Percentiles rank a stretch among this genome's conserved stretches.
phyloP scores from a whole-genome alignment of 192 early-diverging fungal species.

The Helicostylum pulchrum region DNA sequence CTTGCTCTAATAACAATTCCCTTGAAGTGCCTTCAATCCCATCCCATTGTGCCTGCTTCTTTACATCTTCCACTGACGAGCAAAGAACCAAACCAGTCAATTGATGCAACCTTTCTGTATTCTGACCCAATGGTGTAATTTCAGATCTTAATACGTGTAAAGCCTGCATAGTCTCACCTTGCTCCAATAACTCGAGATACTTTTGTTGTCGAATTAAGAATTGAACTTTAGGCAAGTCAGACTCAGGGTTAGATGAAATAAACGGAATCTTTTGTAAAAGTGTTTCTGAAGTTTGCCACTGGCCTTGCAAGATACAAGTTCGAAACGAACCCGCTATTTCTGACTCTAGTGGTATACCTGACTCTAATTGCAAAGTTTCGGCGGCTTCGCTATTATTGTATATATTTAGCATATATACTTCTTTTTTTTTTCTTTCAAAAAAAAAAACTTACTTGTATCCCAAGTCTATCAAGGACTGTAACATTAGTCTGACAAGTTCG shows the following conservation, averaged over 20 bases:
- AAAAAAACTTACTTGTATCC: conserved; percentile 63
- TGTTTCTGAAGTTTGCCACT: conserved; percentile 69
- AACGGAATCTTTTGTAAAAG: conserved; percentile 47
- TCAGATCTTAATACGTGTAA: conserved; percentile 77
- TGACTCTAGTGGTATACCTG: conserved; percentile 75
- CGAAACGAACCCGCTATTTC: conserved; percentile 68
- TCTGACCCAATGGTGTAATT: conserved; percentile 66
- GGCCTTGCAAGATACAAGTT: conserved; percentile 65
- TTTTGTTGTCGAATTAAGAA: conserved; percentile 89
- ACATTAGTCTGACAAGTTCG: conserved; percentile 85
- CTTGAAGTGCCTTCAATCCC: conserved; percentile 73
- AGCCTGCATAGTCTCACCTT: conserved; percentile 64
- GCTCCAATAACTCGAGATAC: conserved; percentile 85
- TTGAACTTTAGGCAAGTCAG: conserved; percentile 35
- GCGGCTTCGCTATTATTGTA: conserved; percentile 60
- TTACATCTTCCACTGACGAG: conserved; percentile 62
- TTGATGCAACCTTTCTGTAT: conserved; percentile 68
- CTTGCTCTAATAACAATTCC: conserved; percentile 49
- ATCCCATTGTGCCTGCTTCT: conserved; percentile 72
- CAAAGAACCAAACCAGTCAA: conserved; percentile 80
- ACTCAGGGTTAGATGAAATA: neutral
- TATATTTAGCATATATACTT: neutral
- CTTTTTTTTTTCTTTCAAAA: neutral
- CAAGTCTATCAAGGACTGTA: conserved; percentile 81
- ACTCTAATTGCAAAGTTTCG: conserved; percentile 69